Evolutionary conservation across 2,329 filamentous ascomycete genomes (phyloP).

Genomic region (Falciphora oryzae): DNA sequence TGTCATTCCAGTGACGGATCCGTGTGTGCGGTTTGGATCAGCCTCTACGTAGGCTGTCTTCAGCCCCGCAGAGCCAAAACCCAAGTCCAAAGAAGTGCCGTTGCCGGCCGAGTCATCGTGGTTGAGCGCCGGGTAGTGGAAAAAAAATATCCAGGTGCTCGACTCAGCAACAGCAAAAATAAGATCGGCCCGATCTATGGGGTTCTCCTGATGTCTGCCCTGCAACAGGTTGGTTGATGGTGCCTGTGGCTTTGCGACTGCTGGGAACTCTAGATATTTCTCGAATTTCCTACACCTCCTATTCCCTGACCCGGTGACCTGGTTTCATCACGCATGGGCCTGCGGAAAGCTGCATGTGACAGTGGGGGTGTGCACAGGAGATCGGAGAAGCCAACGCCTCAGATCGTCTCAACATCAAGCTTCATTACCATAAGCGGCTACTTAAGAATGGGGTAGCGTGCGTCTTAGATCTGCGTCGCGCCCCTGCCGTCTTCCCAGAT

Average conservation of each 20-base stretch:
- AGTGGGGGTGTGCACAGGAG: too few species aligned
- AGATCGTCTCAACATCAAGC: background rate
- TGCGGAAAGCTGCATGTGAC: background rate
- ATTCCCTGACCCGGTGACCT: background rate
- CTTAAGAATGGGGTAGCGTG: background rate
- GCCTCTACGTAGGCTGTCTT: background rate
- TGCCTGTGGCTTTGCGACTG: too few species aligned
- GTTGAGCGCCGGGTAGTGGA: background rate
- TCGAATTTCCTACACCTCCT: too few species aligned
- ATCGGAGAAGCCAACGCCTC: background rate
- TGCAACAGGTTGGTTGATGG: too few species aligned
- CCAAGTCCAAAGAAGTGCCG: background rate
- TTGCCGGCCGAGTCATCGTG: background rate
- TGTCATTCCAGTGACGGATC: too few species aligned
- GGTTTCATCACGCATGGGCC: too few species aligned
- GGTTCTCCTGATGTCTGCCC: too few species aligned
- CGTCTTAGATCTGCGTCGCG: background rate
- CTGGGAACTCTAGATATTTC: too few species aligned
- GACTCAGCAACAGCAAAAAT: background rate
- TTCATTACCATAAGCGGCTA: background rate
- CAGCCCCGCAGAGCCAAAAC: background rate
- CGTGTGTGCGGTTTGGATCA: too few species aligned
- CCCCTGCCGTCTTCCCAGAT: background rate
- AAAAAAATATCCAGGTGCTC: background rate
- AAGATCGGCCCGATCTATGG: too few species aligned